Base-by-base conservation (phyloP, 352 stramenopile species). In the Pythium aphanidermatum region DNA sequence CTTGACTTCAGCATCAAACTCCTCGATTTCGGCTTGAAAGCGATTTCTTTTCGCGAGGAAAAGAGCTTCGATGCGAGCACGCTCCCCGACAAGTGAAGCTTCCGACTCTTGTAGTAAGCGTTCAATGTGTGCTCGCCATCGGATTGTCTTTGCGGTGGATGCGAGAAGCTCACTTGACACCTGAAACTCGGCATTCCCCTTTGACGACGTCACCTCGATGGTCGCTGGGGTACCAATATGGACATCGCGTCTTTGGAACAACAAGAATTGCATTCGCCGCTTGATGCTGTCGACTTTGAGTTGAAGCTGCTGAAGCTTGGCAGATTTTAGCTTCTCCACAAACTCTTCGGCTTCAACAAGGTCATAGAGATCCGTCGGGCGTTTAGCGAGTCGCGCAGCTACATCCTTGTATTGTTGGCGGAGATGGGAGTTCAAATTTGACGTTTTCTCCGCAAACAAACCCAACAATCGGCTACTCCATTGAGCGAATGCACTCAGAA, bases 371-470 rank as follows among this genome's bases (percentile, higher is more conserved):
- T 89, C 71, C 17, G 81, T 49, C 0, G 80, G 77, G 17, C 77
- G 79, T 45, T 79, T 86, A 0, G 68, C 60, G 1, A 92, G 48
- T 26, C 59, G 54, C 24, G 60, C 69, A 6, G 74, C 77, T 10
- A 88, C 73, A 17, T 90, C 74, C 31, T 92, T 89, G 51, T 88
- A 92, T 26, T 82, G 60, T 7, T 85, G 66, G 0, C 74, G 63
- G 24, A 88, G 52, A n/a, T 80, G 68, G 0, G 58, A 40, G 25
- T 84, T 87, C 35, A 74, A 60, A 0, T 48, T 54, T 2, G 66
- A 41, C 2, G 74, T 87, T 26, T 60, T 30, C 8, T 81, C 61
- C 14, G 81, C 61, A 59, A 88, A 92, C 0, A 52, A 58, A 23
- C 51, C 31, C 0, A 88, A 53, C 3, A 87, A 51, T 5, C 33